Evolutionary conservation across 305 asterid species (phyloP).

Genomic region (Fraxinus latifolia): DNA sequence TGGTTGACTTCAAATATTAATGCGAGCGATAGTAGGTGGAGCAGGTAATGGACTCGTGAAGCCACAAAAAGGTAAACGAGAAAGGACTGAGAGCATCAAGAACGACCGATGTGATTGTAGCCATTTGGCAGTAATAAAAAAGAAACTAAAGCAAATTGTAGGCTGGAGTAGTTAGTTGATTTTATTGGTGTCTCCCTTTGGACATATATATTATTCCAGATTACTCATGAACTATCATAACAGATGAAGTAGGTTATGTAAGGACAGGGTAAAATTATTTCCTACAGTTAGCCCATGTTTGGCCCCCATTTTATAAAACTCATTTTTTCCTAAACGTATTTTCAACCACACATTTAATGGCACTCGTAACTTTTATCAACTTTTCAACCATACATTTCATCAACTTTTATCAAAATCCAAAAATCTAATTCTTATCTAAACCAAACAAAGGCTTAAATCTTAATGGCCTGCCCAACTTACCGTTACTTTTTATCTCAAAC

Average conservation of each 20-base stretch:
- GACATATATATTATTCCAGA: background rate
- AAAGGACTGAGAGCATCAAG: background rate
- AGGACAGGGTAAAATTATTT: background rate
- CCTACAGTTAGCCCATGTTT: background rate
- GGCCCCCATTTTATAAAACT: background rate
- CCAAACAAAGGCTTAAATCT: background rate
- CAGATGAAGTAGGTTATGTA: background rate
- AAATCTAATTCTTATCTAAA: background rate
- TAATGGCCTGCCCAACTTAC: background rate
- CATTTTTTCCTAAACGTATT: background rate
- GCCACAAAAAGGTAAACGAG: background rate
- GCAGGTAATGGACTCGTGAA: background rate
- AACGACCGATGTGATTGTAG: background rate
- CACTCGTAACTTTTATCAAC: background rate
- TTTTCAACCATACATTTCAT: background rate
- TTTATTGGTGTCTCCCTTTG: background rate
- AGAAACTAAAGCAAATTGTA: background rate
- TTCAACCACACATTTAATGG: background rate
- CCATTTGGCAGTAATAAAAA: background rate
- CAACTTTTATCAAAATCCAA: background rate
- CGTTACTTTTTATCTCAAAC: background rate
- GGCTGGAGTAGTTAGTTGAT: background rate
- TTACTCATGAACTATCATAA: background rate
- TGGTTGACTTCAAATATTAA: background rate
- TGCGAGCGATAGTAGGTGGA: background rate